phyloP scores from a whole-genome alignment of 108 stramenopile species.

The Thalassiosira profunda region DNA sequence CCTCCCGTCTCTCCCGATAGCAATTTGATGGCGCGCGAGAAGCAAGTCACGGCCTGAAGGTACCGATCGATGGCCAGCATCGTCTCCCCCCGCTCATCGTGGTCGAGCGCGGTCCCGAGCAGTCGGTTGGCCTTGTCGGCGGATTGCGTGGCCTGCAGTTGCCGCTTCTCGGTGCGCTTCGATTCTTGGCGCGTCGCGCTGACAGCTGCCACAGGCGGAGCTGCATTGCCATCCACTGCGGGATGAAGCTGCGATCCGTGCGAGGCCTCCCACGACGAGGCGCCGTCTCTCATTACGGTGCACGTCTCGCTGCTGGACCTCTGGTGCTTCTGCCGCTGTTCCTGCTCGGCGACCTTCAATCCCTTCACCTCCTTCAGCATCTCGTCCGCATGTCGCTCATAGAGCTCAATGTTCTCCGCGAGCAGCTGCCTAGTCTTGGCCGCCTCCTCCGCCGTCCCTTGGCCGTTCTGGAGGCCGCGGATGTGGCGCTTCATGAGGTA shows the following conservation, averaged over 20 bases:
- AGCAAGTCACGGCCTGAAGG: slow-evolving; percentile 56
- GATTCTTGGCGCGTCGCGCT: background rate
- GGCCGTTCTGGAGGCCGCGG: slow-evolving; percentile 11
- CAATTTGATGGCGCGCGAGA: slow-evolving; percentile 51
- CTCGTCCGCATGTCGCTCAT: slow-evolving; percentile 46
- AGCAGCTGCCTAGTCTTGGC: slow-evolving; percentile 32
- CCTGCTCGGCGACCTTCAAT: background rate
- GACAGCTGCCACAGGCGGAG: no score
- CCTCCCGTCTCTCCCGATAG: slow-evolving; percentile 13
- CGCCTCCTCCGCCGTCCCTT: background rate
- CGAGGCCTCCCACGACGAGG: no score
- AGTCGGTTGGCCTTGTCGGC: slow-evolving; percentile 48
- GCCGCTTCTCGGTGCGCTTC: background rate
- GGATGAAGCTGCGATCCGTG: no score
- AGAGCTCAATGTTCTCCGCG: slow-evolving; percentile 55
- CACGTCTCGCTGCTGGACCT: slow-evolving; percentile 2
- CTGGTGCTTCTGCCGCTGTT: slow-evolving; percentile 7
- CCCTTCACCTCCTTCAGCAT: slow-evolving; percentile 35
- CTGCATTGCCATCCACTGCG: no score
- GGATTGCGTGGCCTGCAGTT: no score
- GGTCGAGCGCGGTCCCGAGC: slow-evolving; percentile 53
- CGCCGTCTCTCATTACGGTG: no score
- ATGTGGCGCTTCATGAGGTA: slow-evolving; percentile 61
- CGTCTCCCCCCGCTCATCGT: slow-evolving; percentile 48
- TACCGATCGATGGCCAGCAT: slow-evolving; percentile 49